These are phyloP conservation scores for Erysiphe pulchra DNA, from an alignment of 2,329 filamentous ascomycete genomes.

Conservation along the genomic window DNA sequence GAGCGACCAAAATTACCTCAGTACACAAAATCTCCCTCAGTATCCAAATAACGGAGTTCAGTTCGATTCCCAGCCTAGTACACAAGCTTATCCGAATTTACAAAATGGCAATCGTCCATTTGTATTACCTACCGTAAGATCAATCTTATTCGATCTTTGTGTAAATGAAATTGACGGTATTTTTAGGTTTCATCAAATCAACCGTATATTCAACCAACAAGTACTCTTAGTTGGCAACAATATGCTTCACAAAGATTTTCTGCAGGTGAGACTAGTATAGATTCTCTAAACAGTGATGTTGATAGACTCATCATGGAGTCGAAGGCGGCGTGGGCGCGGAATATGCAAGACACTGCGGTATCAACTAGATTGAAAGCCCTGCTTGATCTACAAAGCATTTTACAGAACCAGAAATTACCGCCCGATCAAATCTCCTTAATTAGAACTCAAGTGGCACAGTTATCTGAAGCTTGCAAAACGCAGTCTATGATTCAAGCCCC, in stretches of 20 bases:
- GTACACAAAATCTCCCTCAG: not conserved
- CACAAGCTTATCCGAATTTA: not conserved
- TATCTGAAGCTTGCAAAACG: conserved; percentile 19
- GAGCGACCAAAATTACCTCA: not conserved
- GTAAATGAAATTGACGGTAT: not conserved
- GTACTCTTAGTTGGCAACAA: conserved; percentile 13
- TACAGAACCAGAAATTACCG: conserved; percentile 54
- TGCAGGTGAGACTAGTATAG: conserved; percentile 30
- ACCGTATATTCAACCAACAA: conserved; percentile 15
- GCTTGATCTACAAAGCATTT: conserved; percentile 56
- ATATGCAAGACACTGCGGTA: conserved; percentile 48
- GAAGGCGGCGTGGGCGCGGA: conserved; percentile 48
- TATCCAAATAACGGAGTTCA: not conserved
- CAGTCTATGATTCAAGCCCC: conserved; percentile 14
- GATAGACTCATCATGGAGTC: conserved; percentile 49
- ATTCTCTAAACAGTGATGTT: conserved; percentile 61
- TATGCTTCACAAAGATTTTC: conserved; percentile 10
- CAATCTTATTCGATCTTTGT: not conserved
- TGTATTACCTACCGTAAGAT: conserved; percentile 10
- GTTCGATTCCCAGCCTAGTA: conserved; percentile 2
- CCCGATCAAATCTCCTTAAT: conserved; percentile 64
- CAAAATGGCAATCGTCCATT: conserved; percentile 7
- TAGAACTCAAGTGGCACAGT: conserved; percentile 58
- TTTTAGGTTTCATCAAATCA: conserved; percentile 6
- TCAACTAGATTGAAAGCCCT: conserved; percentile 64